Conservation (phyloP, 441 rosid genomes). For the Croton laevigatus region DNA sequence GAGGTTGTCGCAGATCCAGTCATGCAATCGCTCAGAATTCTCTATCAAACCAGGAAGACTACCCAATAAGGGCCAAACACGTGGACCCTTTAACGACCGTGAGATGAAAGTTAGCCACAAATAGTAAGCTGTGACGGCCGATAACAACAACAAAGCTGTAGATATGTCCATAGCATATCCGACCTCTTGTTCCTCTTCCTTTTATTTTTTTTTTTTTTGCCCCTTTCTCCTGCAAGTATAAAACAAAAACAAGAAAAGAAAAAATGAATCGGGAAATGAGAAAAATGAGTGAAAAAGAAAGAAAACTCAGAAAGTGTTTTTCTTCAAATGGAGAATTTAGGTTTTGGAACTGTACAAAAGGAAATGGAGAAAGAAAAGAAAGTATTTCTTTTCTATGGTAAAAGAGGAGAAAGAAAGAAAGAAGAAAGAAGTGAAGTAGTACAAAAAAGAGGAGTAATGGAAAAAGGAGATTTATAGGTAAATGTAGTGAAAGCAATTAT, state of each 20-base stretch:
- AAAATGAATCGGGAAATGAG: background rate
- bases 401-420: background rate
- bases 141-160: constrained; percentile 55
- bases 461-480: constrained; percentile 61
- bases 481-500: constrained; percentile 42
- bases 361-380: background rate
- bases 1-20: constrained; percentile 96
- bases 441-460: constrained; percentile 21
- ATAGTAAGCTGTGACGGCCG: constrained; percentile 67
- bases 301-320: background rate
- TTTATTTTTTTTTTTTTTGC: no score
- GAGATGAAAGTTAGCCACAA: constrained; percentile 89
- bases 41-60: constrained; percentile 90
- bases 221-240: no score
- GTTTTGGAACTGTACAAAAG: background rate
- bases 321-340: background rate
- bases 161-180: constrained; percentile 48
- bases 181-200: no score
- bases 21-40: constrained; percentile 88
- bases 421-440: constrained; percentile 17
- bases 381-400: no score
- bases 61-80: constrained; percentile 86
- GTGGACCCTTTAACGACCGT: constrained; percentile 83
- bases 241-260: background rate
- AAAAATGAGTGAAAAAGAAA: background rate